These are phyloP conservation scores for Cryphonectria carpinicola DNA, from an alignment of 2,329 filamentous ascomycete genomes.

Conservation along the genomic window DNA sequence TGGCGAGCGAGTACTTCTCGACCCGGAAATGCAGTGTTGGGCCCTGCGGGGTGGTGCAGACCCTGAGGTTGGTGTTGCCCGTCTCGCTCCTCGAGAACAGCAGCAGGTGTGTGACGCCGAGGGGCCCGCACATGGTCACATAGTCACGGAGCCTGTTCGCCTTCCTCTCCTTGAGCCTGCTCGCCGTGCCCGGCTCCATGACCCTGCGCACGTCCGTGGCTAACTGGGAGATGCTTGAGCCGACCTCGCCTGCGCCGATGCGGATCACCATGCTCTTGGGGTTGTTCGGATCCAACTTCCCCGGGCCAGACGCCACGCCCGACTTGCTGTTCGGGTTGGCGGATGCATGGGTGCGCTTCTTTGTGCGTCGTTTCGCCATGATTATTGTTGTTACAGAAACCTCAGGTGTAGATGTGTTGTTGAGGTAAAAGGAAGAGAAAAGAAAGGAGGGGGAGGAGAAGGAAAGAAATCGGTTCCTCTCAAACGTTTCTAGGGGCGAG, in stretches of 20 bases:
- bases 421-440: too few species aligned
- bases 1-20: constrained; percentile 91
- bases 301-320: constrained; percentile 54
- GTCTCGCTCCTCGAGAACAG: constrained; percentile 88
- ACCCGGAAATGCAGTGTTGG: constrained; percentile 94
- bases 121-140: constrained; percentile 89
- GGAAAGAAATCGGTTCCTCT: too few species aligned
- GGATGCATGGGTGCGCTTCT: constrained; percentile 85
- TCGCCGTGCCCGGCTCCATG: constrained; percentile 95
- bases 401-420: not conserved
- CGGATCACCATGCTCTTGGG: constrained; percentile 99
- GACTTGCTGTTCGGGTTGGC: constrained; percentile 61
- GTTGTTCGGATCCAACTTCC: constrained; percentile 66
- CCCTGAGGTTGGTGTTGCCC: constrained; percentile 89
- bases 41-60: constrained; percentile 85
- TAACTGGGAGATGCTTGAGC: constrained; percentile 86
- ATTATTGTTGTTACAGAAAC: not conserved
- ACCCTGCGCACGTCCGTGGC: constrained; percentile 88
- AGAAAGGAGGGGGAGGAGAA: not conserved
- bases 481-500: not conserved
- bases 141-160: constrained; percentile 91
- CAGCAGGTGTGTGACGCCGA: constrained; percentile 90
- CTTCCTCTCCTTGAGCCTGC: constrained; percentile 84
- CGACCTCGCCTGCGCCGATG: constrained; percentile 91
- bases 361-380: constrained; percentile 82